phyloP scores from a whole-genome alignment of 1,284 basidiomycete genomes.

The Trichosporon sp. region DNA sequence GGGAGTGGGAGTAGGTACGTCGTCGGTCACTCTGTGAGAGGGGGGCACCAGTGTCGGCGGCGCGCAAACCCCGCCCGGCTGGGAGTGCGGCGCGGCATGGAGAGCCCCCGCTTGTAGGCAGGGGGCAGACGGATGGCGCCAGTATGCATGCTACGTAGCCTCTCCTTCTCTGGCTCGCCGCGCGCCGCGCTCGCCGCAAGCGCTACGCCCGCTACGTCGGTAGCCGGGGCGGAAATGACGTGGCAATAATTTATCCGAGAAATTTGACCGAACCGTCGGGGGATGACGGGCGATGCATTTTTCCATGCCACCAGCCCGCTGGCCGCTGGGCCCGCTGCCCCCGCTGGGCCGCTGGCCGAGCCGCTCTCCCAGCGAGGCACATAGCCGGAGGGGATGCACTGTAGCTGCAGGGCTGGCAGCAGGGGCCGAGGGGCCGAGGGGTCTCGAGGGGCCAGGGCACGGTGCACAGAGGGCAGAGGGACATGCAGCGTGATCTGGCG shows the following conservation, averaged over 20 bases:
- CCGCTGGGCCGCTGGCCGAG: no score
- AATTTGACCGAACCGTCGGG: slow-evolving; percentile 6
- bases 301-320: background rate
- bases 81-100: no score
- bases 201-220: background rate
- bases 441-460: background rate
- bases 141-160: no score
- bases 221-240: background rate
- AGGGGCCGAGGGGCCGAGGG: background rate
- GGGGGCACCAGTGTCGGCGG: no score
- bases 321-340: no score
- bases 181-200: no score
- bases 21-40: no score
- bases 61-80: no score
- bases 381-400: background rate
- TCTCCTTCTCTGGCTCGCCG: background rate
- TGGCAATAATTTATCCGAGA: slow-evolving; percentile 3
- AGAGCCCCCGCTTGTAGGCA: no score
- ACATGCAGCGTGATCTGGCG: background rate
- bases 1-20: no score
- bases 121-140: no score
- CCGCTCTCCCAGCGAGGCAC: background rate
- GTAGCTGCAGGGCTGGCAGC: background rate
- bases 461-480: background rate
- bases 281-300: background rate